A percentile compares a stretch with the other conserved stretches of the same genome.
phyloP scores from a whole-genome alignment of 257 asterid species.

The Nicotiana tabacum region DNA sequence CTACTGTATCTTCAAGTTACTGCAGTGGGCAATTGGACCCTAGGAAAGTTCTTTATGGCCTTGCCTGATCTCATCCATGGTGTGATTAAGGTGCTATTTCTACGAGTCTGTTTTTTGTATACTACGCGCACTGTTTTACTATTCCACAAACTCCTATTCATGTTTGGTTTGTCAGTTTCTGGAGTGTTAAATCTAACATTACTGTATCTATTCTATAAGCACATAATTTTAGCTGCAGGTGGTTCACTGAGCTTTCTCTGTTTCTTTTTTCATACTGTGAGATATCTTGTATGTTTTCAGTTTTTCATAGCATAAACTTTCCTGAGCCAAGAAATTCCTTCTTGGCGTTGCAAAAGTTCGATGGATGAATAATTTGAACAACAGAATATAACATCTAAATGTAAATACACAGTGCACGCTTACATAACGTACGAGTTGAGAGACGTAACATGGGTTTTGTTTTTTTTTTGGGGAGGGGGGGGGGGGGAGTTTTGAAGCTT shows the following conservation, averaged over 20 bases:
- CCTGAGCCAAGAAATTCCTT: not conserved
- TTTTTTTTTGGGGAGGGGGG: not conserved
- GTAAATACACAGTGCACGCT: not conserved
- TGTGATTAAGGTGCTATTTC: slow-evolving; percentile 28
- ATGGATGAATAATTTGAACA: not conserved
- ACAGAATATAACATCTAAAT: not conserved
- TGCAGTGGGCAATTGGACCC: slow-evolving; percentile 91
- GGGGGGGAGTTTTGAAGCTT: not conserved
- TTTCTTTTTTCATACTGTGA: slow-evolving; percentile 20
- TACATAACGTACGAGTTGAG: not conserved
- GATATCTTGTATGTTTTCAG: slow-evolving; percentile 14
- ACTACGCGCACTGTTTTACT: slow-evolving; percentile 19
- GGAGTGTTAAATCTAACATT: not conserved
- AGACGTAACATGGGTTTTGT: not conserved
- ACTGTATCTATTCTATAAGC: slow-evolving; percentile 8
- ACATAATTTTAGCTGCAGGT: slow-evolving; percentile 20
- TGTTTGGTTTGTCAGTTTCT: slow-evolving; percentile 1
- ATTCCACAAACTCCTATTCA: slow-evolving; percentile 15
- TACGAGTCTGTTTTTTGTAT: slow-evolving; percentile 25
- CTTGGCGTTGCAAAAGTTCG: not conserved
- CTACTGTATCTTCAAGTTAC: slow-evolving; percentile 79
- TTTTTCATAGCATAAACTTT: not conserved
- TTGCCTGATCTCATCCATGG: slow-evolving; percentile 33
- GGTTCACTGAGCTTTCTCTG: slow-evolving; percentile 27
- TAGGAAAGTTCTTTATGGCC: slow-evolving; percentile 56